phyloP scores from a whole-genome alignment of 495 filamentous ascomycete genomes.

The Penicillium coprophilum region DNA sequence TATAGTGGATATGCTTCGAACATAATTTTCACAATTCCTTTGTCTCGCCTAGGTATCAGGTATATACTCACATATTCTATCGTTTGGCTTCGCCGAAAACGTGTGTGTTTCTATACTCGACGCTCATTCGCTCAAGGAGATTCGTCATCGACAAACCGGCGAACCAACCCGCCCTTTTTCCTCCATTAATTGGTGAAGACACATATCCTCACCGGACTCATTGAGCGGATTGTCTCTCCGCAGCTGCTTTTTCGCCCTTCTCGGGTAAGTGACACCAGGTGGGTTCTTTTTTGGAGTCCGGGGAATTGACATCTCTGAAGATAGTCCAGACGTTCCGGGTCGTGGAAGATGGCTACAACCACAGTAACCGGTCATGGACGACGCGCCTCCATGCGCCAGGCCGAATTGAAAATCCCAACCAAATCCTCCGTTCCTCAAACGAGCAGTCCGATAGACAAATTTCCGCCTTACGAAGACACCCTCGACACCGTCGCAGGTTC shows the following conservation, averaged over 20 bases:
- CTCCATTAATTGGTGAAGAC: conserved; percentile 3
- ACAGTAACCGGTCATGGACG: conserved; percentile 47
- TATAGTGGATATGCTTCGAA: neutral
- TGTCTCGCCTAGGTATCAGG: neutral
- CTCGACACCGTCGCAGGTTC: conserved; percentile 31
- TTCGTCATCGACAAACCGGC: conserved; percentile 39
- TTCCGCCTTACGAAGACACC: conserved; percentile 44
- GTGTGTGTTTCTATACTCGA: conserved; percentile 28
- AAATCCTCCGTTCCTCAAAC: conserved; percentile 34
- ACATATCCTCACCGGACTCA: neutral
- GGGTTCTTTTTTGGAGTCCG: neutral
- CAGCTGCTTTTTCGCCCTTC: conserved; percentile 3
- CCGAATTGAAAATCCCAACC: conserved; percentile 37
- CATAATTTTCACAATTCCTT: neutral
- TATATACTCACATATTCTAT: neutral
- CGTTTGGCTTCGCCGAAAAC: conserved; percentile 8
- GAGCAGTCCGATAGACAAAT: conserved; percentile 45
- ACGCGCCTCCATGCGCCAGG: conserved; percentile 45
- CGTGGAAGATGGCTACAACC: conserved; percentile 42
- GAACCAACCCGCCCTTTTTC: conserved; percentile 4
- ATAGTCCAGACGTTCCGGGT: conserved; percentile 1
- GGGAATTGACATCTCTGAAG: conserved; percentile 8
- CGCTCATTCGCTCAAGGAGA: conserved; percentile 33
- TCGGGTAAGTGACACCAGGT: conserved; percentile 10
- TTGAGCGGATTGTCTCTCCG: conserved; percentile 1